Conservation (phyloP, 2,329 filamentous ascomycete genomes). For the Fusarium dimerum region DNA sequence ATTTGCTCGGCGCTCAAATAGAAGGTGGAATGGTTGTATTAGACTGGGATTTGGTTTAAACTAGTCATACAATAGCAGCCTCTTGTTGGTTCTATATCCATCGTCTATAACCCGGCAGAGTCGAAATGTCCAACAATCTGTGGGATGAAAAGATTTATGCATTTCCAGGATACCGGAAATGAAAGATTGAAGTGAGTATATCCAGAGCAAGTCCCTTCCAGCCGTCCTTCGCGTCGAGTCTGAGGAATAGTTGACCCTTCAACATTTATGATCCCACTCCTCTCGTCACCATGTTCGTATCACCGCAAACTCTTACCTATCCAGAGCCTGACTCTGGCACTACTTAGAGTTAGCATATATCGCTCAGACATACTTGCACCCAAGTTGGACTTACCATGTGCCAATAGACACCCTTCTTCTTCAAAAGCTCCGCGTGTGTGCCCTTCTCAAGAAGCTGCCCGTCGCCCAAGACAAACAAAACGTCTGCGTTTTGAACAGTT, state of each 20-base stretch:
- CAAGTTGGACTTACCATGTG: conserved; percentile 50
- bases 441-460: conserved; percentile 57
- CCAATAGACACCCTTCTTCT: conserved; percentile 56
- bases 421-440: conserved; percentile 52
- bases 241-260: too few species aligned
- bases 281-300: not conserved
- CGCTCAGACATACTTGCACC: not conserved
- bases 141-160: too few species aligned
- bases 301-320: conserved; percentile 39
- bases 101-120: too few species aligned
- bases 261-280: too few species aligned
- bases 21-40: too few species aligned
- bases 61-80: not conserved
- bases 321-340: conserved; percentile 62
- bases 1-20: not conserved
- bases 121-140: too few species aligned
- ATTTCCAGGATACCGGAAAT: too few species aligned
- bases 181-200: too few species aligned
- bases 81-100: too few species aligned
- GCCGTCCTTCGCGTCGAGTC: too few species aligned
- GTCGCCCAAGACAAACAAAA: conserved; percentile 77
- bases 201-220: too few species aligned
- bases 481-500: conserved; percentile 75
- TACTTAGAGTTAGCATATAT: conserved; percentile 32
- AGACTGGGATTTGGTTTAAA: conserved; percentile 8